phyloP scores from a whole-genome alignment of 345 rosid species.

The Hypericum perforatum region DNA sequence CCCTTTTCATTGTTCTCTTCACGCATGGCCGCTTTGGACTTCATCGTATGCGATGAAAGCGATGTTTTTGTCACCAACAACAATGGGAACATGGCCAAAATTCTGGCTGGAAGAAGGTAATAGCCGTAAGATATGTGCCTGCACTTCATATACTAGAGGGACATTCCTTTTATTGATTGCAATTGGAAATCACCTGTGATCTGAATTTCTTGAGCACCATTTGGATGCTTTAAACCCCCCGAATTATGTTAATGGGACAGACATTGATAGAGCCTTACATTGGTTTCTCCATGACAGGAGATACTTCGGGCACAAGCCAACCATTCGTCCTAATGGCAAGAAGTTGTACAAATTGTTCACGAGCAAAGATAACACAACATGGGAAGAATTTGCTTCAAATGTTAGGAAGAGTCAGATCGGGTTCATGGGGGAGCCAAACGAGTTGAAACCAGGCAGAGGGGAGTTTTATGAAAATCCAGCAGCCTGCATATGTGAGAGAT shows the following conservation, averaged over 20 bases:
- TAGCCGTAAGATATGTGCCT: not conserved
- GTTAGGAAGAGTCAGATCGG: conserved; percentile 54
- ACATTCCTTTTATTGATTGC: too few relatives aligned
- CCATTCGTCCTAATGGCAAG: conserved; percentile 76
- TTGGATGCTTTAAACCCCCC: too few relatives aligned
- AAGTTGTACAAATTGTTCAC: conserved; percentile 55
- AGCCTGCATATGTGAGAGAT: conserved; percentile 70
- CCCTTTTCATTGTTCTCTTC: conserved; percentile 63
- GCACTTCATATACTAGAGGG: not conserved
- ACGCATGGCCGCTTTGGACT: conserved; percentile 93
- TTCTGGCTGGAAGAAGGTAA: conserved; percentile 89
- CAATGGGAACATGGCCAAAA: conserved; percentile 94
- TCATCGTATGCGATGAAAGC: conserved; percentile 85
- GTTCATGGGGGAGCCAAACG: conserved; percentile 85
- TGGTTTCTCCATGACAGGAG: conserved; percentile 38
- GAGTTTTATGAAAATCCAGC: conserved; percentile 85
- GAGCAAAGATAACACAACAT: conserved; percentile 56
- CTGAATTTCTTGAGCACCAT: too few relatives aligned
- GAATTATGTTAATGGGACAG: not conserved
- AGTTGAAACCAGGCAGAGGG: conserved; percentile 61
- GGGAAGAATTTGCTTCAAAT: conserved; percentile 71
- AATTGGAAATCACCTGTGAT: too few relatives aligned
- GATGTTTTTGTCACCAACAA: conserved; percentile 89
- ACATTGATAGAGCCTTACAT: not conserved
- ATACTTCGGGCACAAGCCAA: conserved; percentile 87